Percentiles rank a stretch among this genome's conserved stretches.
phyloP scores from a whole-genome alignment of 164 flowering plant species.

The Piper betle region DNA sequence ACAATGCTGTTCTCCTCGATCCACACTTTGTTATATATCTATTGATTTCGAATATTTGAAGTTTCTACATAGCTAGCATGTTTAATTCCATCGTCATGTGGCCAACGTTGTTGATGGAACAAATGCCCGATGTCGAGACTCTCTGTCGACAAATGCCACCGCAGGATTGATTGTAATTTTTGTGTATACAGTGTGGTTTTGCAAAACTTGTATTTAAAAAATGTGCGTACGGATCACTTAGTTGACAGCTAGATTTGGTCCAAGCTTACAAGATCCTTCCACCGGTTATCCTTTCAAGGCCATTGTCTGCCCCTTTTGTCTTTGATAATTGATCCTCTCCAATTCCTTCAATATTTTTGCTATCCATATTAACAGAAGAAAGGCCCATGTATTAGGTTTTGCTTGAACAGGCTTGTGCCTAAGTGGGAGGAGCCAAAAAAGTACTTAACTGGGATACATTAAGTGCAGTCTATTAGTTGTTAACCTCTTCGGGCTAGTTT shows the following conservation, averaged over 20 bases:
- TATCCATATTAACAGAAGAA: neutral
- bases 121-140: neutral
- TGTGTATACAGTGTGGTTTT: neutral
- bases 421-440: neutral
- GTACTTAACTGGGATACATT: no score
- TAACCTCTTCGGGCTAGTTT: no score
- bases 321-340: neutral
- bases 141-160: neutral
- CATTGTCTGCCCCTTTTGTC: neutral
- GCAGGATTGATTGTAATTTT: neutral
- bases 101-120: neutral
- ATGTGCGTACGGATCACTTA: no score
- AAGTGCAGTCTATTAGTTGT: no score
- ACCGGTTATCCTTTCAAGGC: neutral
- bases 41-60: no score
- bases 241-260: neutral
- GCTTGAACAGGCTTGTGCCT: neutral
- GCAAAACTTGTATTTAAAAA: no score
- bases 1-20: no score
- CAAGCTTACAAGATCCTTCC: neutral
- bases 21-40: no score
- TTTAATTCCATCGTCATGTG: neutral
- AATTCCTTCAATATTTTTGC: neutral
- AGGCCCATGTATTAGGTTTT: neutral
- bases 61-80: no score